Conservation (phyloP, 1,139 yeast species). For the Debaryomycetaceae sp. region DNA sequence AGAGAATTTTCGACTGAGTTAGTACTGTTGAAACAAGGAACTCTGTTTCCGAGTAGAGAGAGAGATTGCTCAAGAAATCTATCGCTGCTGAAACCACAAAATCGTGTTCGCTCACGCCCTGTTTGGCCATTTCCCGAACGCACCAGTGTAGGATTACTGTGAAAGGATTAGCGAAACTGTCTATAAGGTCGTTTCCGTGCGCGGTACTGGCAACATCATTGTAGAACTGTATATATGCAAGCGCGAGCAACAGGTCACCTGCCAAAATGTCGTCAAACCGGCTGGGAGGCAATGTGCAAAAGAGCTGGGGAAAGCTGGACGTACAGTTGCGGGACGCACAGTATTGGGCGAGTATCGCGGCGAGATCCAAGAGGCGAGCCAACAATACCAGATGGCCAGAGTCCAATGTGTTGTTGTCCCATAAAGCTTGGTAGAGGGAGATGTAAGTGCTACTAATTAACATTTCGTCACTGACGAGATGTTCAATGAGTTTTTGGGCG, state of each 20-base stretch:
- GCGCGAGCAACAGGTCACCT: background rate
- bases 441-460: slow-evolving; percentile 2
- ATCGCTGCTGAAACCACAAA: background rate
- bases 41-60: background rate
- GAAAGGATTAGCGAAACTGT: slow-evolving; percentile 9
- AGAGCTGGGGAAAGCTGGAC: background rate
- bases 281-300: background rate
- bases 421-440: slow-evolving; percentile 3
- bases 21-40: background rate
- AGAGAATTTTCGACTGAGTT: background rate
- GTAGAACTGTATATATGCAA: background rate
- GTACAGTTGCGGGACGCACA: background rate
- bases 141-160: slow-evolving; percentile 6
- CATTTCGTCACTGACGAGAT: slow-evolving; percentile 3
- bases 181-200: slow-evolving; percentile 13
- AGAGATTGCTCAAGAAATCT: background rate
- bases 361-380: slow-evolving; percentile 1
- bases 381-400: background rate
- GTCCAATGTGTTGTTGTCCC: background rate
- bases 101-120: slow-evolving; percentile 4
- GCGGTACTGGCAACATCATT: slow-evolving; percentile 6
- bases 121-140: too few relatives aligned
- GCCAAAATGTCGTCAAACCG: slow-evolving; percentile 15
- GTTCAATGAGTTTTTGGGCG: slow-evolving; percentile 12
- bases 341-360: too few relatives aligned